Evolutionary conservation across 345 rosid genomes (phyloP).

Genomic region (Dipteronia sinensis): DNA sequence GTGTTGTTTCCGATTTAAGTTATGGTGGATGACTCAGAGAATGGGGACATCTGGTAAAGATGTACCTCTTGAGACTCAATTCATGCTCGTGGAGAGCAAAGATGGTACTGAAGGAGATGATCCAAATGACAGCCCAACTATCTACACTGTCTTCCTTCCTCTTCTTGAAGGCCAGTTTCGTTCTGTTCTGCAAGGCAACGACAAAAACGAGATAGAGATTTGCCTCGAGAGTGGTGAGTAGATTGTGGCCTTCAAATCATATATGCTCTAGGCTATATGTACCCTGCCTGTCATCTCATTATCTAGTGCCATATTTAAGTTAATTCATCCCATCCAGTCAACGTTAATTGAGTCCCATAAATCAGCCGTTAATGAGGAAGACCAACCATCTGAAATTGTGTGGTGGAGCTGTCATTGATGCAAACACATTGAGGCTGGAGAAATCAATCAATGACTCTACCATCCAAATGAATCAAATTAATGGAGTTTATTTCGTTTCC

Average conservation of each 20-base stretch:
- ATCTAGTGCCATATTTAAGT: constrained; percentile 18
- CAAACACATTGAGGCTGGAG: constrained; percentile 33
- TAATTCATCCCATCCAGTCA: constrained; percentile 21
- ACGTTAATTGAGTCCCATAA: constrained; percentile 25
- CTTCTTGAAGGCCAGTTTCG: constrained; percentile 97
- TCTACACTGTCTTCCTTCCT: constrained; percentile 90
- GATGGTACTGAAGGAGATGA: constrained; percentile 52
- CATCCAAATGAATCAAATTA: constrained; percentile 30
- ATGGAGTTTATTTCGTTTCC: constrained; percentile 34
- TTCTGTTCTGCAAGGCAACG: constrained; percentile 90
- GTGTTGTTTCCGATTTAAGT: constrained; percentile 93
- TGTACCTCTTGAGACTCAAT: constrained; percentile 95
- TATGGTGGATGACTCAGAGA: constrained; percentile 99
- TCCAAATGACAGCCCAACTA: constrained; percentile 51
- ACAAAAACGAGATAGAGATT: constrained; percentile 78
- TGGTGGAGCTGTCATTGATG: constrained; percentile 37
- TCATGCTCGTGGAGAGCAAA: constrained; percentile 86
- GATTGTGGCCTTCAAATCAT: constrained; percentile 36
- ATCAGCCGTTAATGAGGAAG: constrained; percentile 24
- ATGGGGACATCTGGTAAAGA: constrained; percentile 92
- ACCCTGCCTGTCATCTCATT: constrained; percentile 17
- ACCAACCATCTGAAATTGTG: constrained; percentile 21
- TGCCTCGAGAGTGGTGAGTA: constrained; percentile 96
- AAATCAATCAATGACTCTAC: constrained; percentile 28
- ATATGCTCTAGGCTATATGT: constrained; percentile 20